Conservation (phyloP, 2,329 filamentous ascomycete genomes). For the Fusarium goolgardi region DNA sequence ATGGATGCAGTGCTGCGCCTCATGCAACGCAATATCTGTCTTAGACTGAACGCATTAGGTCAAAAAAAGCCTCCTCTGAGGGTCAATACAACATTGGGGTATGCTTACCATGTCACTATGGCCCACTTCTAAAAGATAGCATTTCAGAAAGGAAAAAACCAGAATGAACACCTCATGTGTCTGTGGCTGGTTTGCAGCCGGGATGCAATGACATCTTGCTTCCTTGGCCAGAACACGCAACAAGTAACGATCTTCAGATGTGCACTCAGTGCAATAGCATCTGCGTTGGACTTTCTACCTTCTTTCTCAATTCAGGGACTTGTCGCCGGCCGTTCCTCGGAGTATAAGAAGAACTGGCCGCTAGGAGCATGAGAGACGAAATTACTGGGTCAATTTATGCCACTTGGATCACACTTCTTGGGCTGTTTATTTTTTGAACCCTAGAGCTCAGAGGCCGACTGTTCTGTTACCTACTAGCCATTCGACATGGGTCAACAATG, state of each 20-base stretch:
- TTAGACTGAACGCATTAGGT: conserved; percentile 4
- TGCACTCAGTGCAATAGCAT: conserved; percentile 3
- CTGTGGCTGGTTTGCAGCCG: conserved; percentile 39
- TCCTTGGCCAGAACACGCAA: conserved; percentile 29
- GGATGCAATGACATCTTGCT: conserved; percentile 33
- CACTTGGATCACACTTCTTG: too few species aligned
- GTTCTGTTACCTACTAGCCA: background rate
- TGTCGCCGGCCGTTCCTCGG: background rate
- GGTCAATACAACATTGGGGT: conserved; percentile 2
- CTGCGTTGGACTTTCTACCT: conserved; percentile 15
- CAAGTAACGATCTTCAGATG: conserved; percentile 35
- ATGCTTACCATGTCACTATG: conserved; percentile 14
- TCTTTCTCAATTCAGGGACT: conserved; percentile 8
- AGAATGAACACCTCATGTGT: conserved; percentile 16
- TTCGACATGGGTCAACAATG: background rate
- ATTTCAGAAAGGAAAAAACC: background rate
- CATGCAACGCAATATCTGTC: conserved; percentile 43
- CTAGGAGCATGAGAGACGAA: too few species aligned
- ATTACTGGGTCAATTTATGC: too few species aligned
- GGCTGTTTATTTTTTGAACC: too few species aligned
- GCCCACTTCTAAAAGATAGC: conserved; percentile 8
- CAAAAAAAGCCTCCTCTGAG: conserved; percentile 13
- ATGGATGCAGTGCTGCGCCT: conserved; percentile 40
- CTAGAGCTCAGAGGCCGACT: too few species aligned
- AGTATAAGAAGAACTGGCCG: too few species aligned